A percentile compares a stretch with the other conserved stretches of the same genome.
These are phyloP conservation scores for Arthrobotrys iridis DNA, from an alignment of 2,329 filamentous ascomycete species.

Conservation along the genomic window DNA sequence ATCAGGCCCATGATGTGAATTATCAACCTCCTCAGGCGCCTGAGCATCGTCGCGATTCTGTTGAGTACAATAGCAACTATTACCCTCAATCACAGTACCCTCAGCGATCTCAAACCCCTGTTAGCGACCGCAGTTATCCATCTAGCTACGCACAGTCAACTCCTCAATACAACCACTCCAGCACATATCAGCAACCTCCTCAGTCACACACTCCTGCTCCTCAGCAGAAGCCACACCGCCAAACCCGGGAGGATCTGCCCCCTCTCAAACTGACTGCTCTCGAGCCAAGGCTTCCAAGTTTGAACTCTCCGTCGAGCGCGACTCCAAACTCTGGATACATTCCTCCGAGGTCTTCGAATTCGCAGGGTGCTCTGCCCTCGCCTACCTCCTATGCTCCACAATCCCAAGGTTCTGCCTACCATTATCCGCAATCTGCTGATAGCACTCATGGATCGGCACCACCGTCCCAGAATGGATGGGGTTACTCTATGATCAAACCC, in stretches of 20 bases:
- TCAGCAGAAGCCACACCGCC: slow-evolving; percentile 40
- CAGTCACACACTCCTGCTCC: slow-evolving; percentile 49
- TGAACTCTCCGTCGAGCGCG: slow-evolving; percentile 48
- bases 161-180: slow-evolving; percentile 26
- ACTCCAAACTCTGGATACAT: slow-evolving; percentile 51
- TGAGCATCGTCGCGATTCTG: slow-evolving; percentile 49
- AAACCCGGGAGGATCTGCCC: slow-evolving; percentile 49
- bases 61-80: slow-evolving; percentile 39
- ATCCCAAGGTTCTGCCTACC: slow-evolving; percentile 26
- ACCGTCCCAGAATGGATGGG: slow-evolving; percentile 54
- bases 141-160: slow-evolving; percentile 43
- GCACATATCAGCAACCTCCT: slow-evolving; percentile 53
- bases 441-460: slow-evolving; percentile 53
- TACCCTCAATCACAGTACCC: slow-evolving; percentile 47
- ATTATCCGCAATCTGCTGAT: slow-evolving; percentile 31
- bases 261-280: slow-evolving; percentile 51
- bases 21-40: slow-evolving; percentile 36
- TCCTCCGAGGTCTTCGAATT: slow-evolving; percentile 49
- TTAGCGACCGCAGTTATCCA: slow-evolving; percentile 48
- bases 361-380: slow-evolving; percentile 55
- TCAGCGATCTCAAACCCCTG: slow-evolving; percentile 45
- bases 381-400: slow-evolving; percentile 55
- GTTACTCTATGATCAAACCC: slow-evolving; percentile 55
- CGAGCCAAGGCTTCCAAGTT: slow-evolving; percentile 45
- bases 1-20: slow-evolving; percentile 41